phyloP scores from a whole-genome alignment of 2,329 filamentous ascomycete genomes.

The Didymella keratinophila region DNA sequence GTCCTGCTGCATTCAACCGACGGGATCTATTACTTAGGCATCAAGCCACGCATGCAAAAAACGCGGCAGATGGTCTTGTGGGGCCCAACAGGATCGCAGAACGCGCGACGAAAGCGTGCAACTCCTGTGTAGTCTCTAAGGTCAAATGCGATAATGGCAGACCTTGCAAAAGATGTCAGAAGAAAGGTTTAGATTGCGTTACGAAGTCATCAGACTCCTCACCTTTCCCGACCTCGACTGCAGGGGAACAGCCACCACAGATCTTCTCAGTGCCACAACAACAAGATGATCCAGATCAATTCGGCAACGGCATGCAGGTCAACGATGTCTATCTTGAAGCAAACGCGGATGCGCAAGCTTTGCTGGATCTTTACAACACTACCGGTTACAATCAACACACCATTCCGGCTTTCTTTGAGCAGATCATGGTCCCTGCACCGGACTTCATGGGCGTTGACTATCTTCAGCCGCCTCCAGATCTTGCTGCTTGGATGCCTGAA shows the following conservation, averaged over 20 bases:
- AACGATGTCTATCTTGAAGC: neutral
- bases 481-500: constrained; percentile 32
- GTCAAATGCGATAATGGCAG: neutral
- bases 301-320: neutral
- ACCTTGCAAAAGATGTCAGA: neutral
- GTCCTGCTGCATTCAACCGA: neutral
- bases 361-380: neutral
- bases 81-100: neutral
- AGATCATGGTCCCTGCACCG: constrained; percentile 33
- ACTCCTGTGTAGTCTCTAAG: neutral
- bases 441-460: constrained; percentile 27
- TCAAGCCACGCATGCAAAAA: neutral
- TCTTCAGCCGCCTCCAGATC: constrained; percentile 26
- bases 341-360: neutral
- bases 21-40: neutral
- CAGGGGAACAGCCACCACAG: neutral
- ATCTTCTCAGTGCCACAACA: neutral
- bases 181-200: neutral
- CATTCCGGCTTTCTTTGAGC: constrained; percentile 26
- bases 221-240: neutral
- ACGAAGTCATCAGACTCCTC: neutral
- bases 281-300: neutral
- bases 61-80: neutral
- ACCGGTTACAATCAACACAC: constrained; percentile 1
- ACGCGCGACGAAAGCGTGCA: neutral